Conservation (phyloP, 805 yeast species). For the Komagataella ulmi region DNA sequence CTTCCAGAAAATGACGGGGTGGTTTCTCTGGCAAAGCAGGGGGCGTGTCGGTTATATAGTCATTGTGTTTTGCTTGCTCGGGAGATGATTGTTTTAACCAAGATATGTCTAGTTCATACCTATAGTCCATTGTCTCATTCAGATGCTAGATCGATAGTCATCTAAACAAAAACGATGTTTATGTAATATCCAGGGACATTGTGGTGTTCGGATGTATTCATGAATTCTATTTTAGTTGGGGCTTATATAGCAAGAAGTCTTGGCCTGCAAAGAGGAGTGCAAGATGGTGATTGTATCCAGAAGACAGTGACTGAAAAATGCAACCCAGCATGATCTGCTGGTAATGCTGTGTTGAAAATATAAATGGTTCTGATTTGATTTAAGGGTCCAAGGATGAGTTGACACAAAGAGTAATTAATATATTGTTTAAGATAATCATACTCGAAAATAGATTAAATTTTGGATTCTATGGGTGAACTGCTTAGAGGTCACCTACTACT, state of each 20-base stretch:
- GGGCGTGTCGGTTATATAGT: not conserved
- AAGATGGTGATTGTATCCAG: too few relatives aligned
- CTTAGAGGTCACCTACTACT: too few relatives aligned
- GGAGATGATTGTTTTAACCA: not conserved
- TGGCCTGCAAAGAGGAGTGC: too few relatives aligned
- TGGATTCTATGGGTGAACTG: not conserved
- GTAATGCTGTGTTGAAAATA: too few relatives aligned
- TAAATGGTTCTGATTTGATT: too few relatives aligned
- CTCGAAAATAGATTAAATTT: too few relatives aligned
- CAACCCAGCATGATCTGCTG: too few relatives aligned
- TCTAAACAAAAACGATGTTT: not conserved
- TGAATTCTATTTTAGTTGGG: not conserved
- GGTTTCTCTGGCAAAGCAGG: not conserved
- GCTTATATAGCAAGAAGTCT: too few relatives aligned
- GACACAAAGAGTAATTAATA: too few relatives aligned
- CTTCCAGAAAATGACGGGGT: not conserved
- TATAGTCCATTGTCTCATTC: not conserved
- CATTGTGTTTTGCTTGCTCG: not conserved
- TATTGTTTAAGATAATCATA: too few relatives aligned
- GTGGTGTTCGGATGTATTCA: not conserved
- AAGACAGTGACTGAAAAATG: too few relatives aligned
- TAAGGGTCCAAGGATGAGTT: too few relatives aligned
- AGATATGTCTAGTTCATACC: not conserved
- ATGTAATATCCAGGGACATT: not conserved
- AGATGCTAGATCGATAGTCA: not conserved